Conservation (phyloP, 2,329 filamentous ascomycete genomes). For the Nothophoma quercina region DNA sequence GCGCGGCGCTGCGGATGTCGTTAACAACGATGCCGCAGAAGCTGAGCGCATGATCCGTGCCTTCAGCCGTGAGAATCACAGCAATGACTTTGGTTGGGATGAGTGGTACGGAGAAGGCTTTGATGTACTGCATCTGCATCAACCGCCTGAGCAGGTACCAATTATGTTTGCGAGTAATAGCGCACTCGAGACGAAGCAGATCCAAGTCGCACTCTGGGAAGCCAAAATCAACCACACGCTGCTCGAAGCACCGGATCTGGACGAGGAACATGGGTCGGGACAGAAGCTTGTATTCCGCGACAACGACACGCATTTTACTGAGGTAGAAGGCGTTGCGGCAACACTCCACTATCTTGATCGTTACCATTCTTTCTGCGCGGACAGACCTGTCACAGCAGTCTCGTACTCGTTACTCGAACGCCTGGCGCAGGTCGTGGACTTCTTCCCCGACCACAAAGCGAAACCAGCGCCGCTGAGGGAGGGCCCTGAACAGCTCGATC, state of each 20-base stretch:
- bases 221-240: constrained; percentile 29
- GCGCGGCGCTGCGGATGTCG: constrained; percentile 66
- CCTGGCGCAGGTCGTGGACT: constrained; percentile 21
- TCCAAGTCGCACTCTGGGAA: constrained; percentile 43
- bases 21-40: constrained; percentile 73
- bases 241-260: constrained; percentile 28
- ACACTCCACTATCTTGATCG: constrained; percentile 48
- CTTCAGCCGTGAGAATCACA: constrained; percentile 86
- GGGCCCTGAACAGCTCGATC: constrained; percentile 5
- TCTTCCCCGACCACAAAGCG: constrained; percentile 26
- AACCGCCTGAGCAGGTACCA: constrained; percentile 41
- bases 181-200: constrained; percentile 38
- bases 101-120: constrained; percentile 79
- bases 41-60: constrained; percentile 75
- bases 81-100: constrained; percentile 75
- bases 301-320: constrained; percentile 43
- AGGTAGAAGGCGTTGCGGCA: constrained; percentile 32
- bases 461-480: background rate
- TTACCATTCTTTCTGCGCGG: constrained; percentile 35
- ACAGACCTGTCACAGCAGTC: constrained; percentile 22
- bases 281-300: constrained; percentile 44
- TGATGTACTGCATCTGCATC: constrained; percentile 74
- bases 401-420: constrained; percentile 32
- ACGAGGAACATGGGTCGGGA: constrained; percentile 21
- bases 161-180: constrained; percentile 50